These are phyloP conservation scores for Symmetrospora coprosmae DNA, from an alignment of 768 basidiomycete species.

Conservation along the genomic window DNA sequence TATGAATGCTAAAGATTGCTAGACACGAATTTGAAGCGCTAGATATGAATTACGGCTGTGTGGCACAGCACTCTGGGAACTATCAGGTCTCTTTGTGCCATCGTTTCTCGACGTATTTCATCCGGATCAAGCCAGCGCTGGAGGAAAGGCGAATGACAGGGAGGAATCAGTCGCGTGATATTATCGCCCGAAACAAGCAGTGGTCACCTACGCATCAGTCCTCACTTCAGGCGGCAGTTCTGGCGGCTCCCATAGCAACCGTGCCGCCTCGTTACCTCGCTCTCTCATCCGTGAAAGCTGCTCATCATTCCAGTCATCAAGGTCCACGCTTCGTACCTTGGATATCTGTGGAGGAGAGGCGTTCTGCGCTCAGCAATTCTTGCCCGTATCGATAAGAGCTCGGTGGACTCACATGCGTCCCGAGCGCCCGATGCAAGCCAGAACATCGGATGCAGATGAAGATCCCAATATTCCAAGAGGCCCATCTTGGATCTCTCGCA, in stretches of 20 bases:
- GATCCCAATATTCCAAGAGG: constrained; percentile 26
- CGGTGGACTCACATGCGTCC: constrained; percentile 26
- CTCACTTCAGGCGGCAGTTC: neutral
- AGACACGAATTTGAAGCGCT: too few species aligned
- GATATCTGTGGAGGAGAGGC: neutral
- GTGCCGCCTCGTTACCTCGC: constrained; percentile 25
- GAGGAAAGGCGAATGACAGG: neutral
- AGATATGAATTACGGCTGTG: too few species aligned
- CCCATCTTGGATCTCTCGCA: constrained; percentile 21
- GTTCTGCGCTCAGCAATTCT: neutral
- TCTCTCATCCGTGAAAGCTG: constrained; percentile 23
- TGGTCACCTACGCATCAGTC: neutral
- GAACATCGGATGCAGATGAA: constrained; percentile 20
- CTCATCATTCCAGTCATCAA: constrained; percentile 31
- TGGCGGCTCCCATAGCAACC: constrained; percentile 13
- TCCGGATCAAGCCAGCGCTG: constrained; percentile 18
- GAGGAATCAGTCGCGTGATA: neutral
- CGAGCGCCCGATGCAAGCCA: constrained; percentile 25
- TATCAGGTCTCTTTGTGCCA: too few species aligned
- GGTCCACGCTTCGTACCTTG: constrained; percentile 2
- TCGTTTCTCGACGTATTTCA: constrained; percentile 27
- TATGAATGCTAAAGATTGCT: too few species aligned
- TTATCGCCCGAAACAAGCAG: too few species aligned
- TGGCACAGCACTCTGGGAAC: too few species aligned
- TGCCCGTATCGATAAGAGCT: constrained; percentile 23